phyloP scores from a whole-genome alignment of 192 early-diverging fungal species.

The Oehlia diaphana region DNA sequence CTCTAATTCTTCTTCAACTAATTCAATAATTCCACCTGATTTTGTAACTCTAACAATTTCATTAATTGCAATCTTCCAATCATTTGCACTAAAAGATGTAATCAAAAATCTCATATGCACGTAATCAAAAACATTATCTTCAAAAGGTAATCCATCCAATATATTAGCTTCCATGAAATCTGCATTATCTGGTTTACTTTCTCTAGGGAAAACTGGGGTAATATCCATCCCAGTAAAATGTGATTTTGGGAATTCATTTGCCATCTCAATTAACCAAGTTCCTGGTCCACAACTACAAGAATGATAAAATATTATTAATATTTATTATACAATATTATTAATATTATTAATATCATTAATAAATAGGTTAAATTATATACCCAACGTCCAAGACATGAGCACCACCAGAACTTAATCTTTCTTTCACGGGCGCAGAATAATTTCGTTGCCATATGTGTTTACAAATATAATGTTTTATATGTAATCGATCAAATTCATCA shows the following conservation, averaged over 20 bases:
- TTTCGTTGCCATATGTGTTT: conserved; percentile 12
- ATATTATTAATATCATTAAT: background rate
- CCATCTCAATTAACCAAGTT: conserved; percentile 5
- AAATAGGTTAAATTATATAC: background rate
- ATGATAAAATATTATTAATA: no score
- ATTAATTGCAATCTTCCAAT: conserved; percentile 21
- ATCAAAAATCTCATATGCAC: conserved; percentile 35
- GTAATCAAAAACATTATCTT: conserved; percentile 38
- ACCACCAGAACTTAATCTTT: background rate
- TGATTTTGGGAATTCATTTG: conserved; percentile 30
- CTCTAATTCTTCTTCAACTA: conserved; percentile 10
- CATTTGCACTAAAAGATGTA: conserved; percentile 17
- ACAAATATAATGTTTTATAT: conserved; percentile 10
- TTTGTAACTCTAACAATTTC: conserved; percentile 14
- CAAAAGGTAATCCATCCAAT: conserved; percentile 33
- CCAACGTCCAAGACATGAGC: conserved; percentile 8
- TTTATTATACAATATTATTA: no score
- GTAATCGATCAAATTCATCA: conserved; percentile 43
- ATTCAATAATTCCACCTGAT: background rate
- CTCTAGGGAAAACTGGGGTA: conserved; percentile 36
- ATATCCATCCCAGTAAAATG: conserved; percentile 39
- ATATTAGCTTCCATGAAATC: conserved; percentile 33
- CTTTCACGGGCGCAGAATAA: conserved; percentile 2
- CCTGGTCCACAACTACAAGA: background rate
- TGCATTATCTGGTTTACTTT: conserved; percentile 36